These are phyloP conservation scores for Pseudogymnoascus sp. DNA, from an alignment of 2,329 filamentous ascomycete species.

Conservation along the genomic window DNA sequence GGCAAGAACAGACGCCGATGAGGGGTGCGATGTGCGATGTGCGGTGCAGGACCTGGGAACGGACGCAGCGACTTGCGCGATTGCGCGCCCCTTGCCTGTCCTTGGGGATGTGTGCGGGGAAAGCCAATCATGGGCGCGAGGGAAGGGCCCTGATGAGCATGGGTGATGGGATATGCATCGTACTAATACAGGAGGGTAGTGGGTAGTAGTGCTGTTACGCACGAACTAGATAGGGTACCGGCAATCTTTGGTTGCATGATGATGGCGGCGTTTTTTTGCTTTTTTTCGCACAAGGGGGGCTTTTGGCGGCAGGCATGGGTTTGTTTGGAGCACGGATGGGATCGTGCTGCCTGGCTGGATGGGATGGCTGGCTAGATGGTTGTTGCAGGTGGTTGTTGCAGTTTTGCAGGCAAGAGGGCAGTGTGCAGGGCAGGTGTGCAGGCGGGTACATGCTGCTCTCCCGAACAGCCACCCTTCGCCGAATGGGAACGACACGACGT, in stretches of 20 bases:
- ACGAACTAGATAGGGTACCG: not conserved
- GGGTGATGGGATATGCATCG: too few species aligned
- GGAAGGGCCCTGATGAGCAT: not conserved
- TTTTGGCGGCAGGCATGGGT: not conserved
- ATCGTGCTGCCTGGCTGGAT: not conserved
- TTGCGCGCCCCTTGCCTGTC: not conserved
- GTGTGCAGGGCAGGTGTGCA: not conserved
- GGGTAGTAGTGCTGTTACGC: not conserved
- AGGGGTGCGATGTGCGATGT: not conserved
- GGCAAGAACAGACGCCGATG: too few species aligned
- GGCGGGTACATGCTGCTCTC: not conserved
- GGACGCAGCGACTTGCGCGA: not conserved
- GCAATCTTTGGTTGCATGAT: not conserved
- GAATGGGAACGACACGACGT: not conserved
- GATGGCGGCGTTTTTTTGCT: not conserved
- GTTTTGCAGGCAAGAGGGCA: not conserved
- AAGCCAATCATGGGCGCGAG: not conserved
- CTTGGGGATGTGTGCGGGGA: not conserved
- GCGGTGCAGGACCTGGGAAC: not conserved
- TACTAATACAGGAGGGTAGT: too few species aligned
- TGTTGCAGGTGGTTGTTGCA: not conserved
- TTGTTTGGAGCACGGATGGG: not conserved
- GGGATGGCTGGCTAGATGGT: too few species aligned
- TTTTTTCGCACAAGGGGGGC: not conserved
- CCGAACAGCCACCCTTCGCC: not conserved